These are phyloP conservation scores for Xylaria sp. DNA, from an alignment of 2,329 filamentous ascomycete species.

Conservation along the genomic window DNA sequence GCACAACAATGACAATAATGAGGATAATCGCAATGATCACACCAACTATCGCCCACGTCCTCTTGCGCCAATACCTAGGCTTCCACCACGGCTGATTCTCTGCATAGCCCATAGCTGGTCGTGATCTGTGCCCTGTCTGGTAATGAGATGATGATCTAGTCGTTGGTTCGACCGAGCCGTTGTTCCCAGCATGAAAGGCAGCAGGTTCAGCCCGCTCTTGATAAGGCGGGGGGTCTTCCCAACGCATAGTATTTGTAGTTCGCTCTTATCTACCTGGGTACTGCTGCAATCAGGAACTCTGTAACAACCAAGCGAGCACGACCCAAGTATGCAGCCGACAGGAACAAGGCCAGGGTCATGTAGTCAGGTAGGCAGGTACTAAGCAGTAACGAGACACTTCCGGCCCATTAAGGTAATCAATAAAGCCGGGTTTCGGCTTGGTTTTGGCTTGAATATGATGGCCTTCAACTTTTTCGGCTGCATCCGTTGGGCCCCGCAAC, in stretches of 20 bases:
- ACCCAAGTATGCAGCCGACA: background rate
- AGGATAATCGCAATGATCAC: constrained; percentile 54
- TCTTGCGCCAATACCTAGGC: constrained; percentile 63
- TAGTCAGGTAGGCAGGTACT: background rate
- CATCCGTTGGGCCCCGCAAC: background rate
- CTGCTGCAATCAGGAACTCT: constrained; percentile 4
- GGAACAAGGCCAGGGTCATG: background rate
- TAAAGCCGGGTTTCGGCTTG: constrained; percentile 6
- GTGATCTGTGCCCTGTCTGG: constrained; percentile 26
- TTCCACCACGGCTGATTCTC: constrained; percentile 54
- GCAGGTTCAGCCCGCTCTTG: constrained; percentile 38
- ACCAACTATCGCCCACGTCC: constrained; percentile 58
- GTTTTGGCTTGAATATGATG: background rate
- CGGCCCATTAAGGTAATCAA: constrained; percentile 15
- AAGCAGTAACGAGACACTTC: constrained; percentile 7
- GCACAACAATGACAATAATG: constrained; percentile 59
- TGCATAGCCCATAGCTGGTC: constrained; percentile 39
- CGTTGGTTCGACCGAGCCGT: constrained; percentile 39
- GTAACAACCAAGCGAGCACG: constrained; percentile 10
- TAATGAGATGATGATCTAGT: constrained; percentile 36
- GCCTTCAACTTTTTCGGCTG: constrained; percentile 8
- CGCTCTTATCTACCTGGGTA: constrained; percentile 7
- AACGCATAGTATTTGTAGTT: constrained; percentile 41
- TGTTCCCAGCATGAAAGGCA: constrained; percentile 37
- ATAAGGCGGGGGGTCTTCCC: constrained; percentile 37